phyloP scores from a whole-genome alignment of 495 filamentous ascomycete genomes.

The Neurospora sublineolata region DNA sequence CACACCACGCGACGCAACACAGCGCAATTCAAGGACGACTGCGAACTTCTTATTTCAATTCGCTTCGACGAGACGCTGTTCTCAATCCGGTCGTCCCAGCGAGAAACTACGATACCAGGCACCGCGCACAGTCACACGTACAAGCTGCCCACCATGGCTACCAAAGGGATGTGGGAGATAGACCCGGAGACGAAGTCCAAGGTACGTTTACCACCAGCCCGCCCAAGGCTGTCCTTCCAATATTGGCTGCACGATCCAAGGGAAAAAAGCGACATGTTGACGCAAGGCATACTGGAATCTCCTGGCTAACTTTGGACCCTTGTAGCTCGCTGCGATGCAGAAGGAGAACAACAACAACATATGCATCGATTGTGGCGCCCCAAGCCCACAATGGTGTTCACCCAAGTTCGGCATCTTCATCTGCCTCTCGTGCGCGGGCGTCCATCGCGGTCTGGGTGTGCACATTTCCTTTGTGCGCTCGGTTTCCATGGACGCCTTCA shows the following conservation, averaged over 20 bases:
- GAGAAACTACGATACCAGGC: not conserved
- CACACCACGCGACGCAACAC: not conserved
- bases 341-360: conserved; percentile 72
- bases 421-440: conserved; percentile 89
- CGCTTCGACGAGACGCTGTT: not conserved
- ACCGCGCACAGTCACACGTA: not conserved
- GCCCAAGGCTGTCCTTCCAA: not conserved
- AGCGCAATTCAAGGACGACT: not conserved
- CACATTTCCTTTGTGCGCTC: conserved; percentile 96
- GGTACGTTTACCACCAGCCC: conserved; percentile 39
- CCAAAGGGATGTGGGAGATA: conserved; percentile 83
- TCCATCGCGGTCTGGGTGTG: conserved; percentile 87
- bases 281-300: not conserved
- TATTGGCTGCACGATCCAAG: not conserved
- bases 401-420: conserved; percentile 80
- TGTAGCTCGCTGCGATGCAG: conserved; percentile 76
- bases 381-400: conserved; percentile 85
- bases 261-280: not conserved
- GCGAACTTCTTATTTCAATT: not conserved
- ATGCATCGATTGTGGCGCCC: conserved; percentile 90
- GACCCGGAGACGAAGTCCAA: conserved; percentile 91
- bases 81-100: not conserved
- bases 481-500: conserved; percentile 97
- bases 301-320: not conserved
- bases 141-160: conserved; percentile 25